Evolutionary conservation across 768 basidiomycete species (phyloP), one percentile per base, ranked within the genome.

Genomic region (Tulasnella sp.): DNA sequence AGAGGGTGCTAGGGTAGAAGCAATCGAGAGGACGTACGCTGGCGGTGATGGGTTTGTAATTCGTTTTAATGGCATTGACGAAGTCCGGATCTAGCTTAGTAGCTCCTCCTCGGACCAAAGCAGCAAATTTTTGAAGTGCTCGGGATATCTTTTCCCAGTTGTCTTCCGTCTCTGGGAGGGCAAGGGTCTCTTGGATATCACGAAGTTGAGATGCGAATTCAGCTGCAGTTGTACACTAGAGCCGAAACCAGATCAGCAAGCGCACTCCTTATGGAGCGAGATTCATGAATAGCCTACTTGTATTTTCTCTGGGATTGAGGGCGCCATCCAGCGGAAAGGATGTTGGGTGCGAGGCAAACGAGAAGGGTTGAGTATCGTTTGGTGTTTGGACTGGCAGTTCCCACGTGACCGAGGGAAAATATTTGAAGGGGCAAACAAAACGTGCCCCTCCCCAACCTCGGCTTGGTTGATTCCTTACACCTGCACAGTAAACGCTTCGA

Each of bases 61-160:
- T 81, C 0, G 86, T 84, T 69, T 89, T 89, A 44, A 93, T 83
- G 23, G 84, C 84, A 20, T 85, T 80, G 29, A 89, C 85, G 67
- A 92, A 84, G 67, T 81, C 79, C 4, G 85, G 78, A 16, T 89
- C 86, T 71, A 86, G 86, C 44, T 89, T 87, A 80, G 86, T 87
- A 23, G 86, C 90, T 32, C 88, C 89, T 74, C 88, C 86, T 46
- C 87, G 86, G 79, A 87, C 89, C 6, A 91, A 82, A 6, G 84
- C 82, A 1, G 86, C 86, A 29, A 94, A 83, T 18, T 85, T 82
- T 29, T 81, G 77, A 73, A 93, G 82, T 5, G 86, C 86, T 46
- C 87, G 85, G 2, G 87, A 83, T 70, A 94, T 92, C 23, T 83
- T 85, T 77, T 93, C 92, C 93, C 93, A 95, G 18, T 89, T 89